Evolutionary conservation across 345 rosid species (phyloP).

Genomic region (Ceriops decandra): DNA sequence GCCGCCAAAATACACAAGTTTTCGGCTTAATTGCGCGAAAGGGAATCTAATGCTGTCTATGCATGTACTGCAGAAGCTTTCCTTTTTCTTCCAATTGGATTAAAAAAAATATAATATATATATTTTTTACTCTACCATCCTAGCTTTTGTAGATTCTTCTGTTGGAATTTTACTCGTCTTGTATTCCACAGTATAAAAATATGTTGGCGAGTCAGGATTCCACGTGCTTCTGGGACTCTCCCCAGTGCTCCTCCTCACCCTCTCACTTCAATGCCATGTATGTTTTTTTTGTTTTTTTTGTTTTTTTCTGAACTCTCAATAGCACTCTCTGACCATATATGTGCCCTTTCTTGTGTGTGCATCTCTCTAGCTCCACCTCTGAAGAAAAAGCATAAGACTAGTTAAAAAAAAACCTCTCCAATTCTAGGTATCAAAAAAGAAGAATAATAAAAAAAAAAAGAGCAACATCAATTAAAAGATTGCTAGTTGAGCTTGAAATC

Average conservation of each 20-base stretch:
- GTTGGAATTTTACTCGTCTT: conserved; percentile 22
- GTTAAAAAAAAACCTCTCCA: not conserved
- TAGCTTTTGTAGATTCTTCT: too few species aligned
- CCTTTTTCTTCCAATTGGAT: too few species aligned
- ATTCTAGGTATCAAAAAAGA: conserved; percentile 21
- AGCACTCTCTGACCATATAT: conserved; percentile 29
- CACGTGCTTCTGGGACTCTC: conserved; percentile 32
- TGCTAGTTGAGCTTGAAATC: conserved; percentile 1
- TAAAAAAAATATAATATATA: too few species aligned
- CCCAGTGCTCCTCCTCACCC: conserved; percentile 16
- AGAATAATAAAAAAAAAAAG: conserved; percentile 8
- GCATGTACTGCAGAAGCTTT: not conserved
- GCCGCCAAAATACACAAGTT: not conserved
- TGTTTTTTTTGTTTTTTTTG: too few species aligned
- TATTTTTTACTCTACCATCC: too few species aligned
- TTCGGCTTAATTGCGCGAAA: not conserved
- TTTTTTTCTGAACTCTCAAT: conserved; percentile 23
- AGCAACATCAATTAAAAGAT: conserved; percentile 6
- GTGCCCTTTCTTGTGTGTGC: conserved; percentile 24
- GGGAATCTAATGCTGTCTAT: not conserved
- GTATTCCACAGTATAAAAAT: not conserved
- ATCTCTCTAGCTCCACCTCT: conserved; percentile 23
- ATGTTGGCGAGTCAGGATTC: conserved; percentile 33
- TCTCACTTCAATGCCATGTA: conserved; percentile 18
- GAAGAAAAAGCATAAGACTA: conserved; percentile 12